These are phyloP conservation scores for Coccomyxa sp. DNA, from an alignment of 139 green algal species.

Conservation along the genomic window DNA sequence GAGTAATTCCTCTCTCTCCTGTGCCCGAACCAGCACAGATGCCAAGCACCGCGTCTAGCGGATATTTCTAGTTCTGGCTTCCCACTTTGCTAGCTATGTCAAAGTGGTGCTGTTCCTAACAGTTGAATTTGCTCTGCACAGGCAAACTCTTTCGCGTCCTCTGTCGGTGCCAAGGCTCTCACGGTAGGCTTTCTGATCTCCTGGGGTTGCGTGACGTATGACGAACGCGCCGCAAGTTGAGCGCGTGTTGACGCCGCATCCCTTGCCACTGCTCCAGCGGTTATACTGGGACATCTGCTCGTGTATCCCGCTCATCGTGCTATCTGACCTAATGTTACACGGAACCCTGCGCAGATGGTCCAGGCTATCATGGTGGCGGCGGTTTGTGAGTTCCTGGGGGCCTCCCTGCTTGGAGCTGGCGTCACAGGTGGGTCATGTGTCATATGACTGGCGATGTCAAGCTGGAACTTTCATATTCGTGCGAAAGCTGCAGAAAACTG, in stretches of 20 bases:
- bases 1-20: background rate
- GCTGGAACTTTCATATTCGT: no score
- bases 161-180: constrained; percentile 27
- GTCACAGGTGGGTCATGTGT: background rate
- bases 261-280: background rate
- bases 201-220: background rate
- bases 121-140: background rate
- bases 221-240: background rate
- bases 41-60: no score
- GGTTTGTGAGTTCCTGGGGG: background rate
- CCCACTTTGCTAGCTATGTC: no score
- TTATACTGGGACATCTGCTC: background rate
- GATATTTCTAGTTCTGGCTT: no score
- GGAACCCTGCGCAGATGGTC: background rate
- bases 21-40: background rate
- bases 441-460: no score
- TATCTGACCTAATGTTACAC: background rate
- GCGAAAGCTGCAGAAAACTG: no score
- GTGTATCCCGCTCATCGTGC: background rate
- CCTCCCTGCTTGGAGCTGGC: background rate
- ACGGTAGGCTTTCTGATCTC: constrained; percentile 6
- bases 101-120: background rate
- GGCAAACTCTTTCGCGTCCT: constrained; percentile 2
- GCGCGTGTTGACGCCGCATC: background rate
- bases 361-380: background rate